Evolutionary conservation across 2,329 filamentous ascomycete species (phyloP), one percentile per base, ranked within the genome.

Genomic region (Pyricularia sp.): DNA sequence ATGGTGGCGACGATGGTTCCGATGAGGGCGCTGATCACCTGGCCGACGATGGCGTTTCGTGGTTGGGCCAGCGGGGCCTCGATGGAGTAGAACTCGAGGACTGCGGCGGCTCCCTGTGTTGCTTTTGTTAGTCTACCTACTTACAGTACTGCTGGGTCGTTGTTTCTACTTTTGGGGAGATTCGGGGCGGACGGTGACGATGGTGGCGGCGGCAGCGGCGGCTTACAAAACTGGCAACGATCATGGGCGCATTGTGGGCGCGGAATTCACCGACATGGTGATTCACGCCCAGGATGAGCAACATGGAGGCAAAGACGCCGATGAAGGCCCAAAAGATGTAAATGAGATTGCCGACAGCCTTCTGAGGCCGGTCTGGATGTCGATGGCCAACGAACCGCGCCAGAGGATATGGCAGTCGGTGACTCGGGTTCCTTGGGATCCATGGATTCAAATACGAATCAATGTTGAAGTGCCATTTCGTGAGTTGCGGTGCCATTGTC

Each of bases 391-490:
- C 79, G 73, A 92, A 90, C 72, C 88, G 85, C 25, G 91, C 85
- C 25, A 95, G 75, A 0, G 85, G 85, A 65, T 81, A 82, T 0
- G 93, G 93, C 1, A 97, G 75, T 64, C 81, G 79, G 31, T 84
- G 80, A 76, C 92, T 85, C 73, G 85, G 86, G 59, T 90, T 89
- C 17, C 85, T 81, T 10, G 91, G 91, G 28, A 96, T 75, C 70
- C 88, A 82, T 2, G 84, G 90, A 76, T 94, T 93, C 67, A 96
- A 76, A 76, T 90, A 87, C n/a, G 79, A 80, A 81, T 97, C 93
- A 71, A 97, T 86, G 78, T 95, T 87, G 78, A 96, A 88, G 74
- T 89, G 83, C 80, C 82, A 84, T 63, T 14, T 61, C n/a, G 58
- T 25, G 58, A 26, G 25, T 63, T 4, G 10, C 25, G 59, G 25